A percentile compares a stretch with the other conserved stretches of the same genome.
These are phyloP conservation scores for Anethum foeniculum DNA, from an alignment of 140 eudicot genomes.

Conservation along the genomic window DNA sequence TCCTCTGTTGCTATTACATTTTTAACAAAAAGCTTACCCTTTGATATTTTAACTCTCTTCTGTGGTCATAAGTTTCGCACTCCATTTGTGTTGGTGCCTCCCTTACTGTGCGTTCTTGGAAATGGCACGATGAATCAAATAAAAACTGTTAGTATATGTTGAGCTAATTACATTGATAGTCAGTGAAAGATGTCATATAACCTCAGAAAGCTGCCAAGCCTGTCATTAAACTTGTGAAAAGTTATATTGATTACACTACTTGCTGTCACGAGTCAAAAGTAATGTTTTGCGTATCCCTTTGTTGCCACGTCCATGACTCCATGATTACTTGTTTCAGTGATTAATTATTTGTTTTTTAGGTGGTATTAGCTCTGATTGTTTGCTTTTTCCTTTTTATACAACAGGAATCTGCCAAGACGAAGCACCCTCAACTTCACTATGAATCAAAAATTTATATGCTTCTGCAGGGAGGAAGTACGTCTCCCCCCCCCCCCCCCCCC, in stretches of 20 bases:
- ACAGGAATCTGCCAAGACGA: constrained; percentile 58
- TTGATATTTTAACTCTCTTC: not conserved
- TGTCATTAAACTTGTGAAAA: not conserved
- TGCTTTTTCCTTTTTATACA: not conserved
- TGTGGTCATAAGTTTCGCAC: not conserved
- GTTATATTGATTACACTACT: not conserved
- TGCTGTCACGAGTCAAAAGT: not conserved
- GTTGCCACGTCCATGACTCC: not conserved
- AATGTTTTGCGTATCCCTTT: not conserved
- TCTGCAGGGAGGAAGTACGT: constrained; percentile 69
- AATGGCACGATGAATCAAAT: not conserved
- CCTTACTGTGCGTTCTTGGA: not conserved
- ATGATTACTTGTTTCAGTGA: not conserved
- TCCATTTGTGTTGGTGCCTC: not conserved
- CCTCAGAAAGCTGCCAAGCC: not conserved
- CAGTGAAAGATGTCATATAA: not conserved
- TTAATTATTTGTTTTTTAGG: not conserved
- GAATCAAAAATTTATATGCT: constrained; percentile 63
- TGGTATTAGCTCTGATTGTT: not conserved
- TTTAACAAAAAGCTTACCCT: not conserved
- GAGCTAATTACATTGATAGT: not conserved
- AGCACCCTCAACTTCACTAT: constrained; percentile 66
- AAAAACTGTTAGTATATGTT: not conserved
- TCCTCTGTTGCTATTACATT: not conserved
- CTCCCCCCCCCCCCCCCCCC: not conserved